Conservation (phyloP, 2,329 filamentous ascomycete species). For the Fusarium algeriense region DNA sequence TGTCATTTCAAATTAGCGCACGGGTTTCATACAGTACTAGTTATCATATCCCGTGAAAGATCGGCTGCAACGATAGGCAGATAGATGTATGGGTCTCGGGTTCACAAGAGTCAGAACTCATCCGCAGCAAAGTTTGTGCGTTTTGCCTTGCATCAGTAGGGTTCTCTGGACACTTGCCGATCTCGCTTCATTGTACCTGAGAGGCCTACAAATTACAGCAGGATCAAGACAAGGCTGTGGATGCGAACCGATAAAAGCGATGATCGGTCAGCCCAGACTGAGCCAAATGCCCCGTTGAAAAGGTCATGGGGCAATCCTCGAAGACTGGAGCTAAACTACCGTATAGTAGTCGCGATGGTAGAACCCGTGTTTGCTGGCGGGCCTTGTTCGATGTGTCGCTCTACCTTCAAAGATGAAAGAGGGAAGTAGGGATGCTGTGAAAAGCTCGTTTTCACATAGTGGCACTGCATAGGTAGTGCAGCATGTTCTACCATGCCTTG, state of each 20-base stretch:
- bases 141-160: neutral
- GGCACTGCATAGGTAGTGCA: neutral
- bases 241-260: neutral
- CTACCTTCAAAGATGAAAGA: neutral
- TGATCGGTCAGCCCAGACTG: neutral
- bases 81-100: conserved; percentile 9
- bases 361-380: neutral
- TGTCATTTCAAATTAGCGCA: conserved; percentile 11
- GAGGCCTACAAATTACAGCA: neutral
- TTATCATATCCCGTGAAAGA: conserved; percentile 4
- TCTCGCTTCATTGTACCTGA: neutral
- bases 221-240: neutral
- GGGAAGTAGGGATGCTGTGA: neutral
- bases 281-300: conserved; percentile 1
- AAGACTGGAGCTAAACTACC: neutral
- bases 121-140: neutral
- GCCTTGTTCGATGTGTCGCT: neutral
- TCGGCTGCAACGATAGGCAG: neutral
- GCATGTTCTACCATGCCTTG: neutral
- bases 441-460: neutral
- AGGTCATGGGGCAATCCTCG: conserved; percentile 1
- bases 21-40: neutral
- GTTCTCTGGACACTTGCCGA: conserved; percentile 3
- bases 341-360: neutral
- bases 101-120: neutral